phyloP scores from a whole-genome alignment of 2,329 filamentous ascomycete genomes.

The Scortechinia acanthostroma region DNA sequence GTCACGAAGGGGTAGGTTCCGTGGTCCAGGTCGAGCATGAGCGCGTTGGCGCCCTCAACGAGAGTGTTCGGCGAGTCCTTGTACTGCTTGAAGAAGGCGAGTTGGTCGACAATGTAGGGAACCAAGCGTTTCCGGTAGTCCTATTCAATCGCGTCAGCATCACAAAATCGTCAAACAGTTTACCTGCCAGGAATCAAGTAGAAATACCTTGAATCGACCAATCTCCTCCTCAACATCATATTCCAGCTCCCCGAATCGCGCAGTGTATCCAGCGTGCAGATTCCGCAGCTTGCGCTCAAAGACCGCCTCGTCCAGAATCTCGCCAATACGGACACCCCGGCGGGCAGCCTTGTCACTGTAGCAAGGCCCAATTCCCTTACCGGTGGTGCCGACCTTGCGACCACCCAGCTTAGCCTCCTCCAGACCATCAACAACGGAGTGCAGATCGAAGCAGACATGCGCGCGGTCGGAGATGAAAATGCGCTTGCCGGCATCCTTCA shows the following conservation, averaged over 20 bases:
- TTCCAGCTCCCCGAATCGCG: slow-evolving; percentile 45
- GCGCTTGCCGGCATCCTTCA: slow-evolving; percentile 42
- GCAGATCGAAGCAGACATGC: slow-evolving; percentile 56
- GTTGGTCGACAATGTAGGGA: slow-evolving; percentile 40
- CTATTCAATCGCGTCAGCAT: slow-evolving; percentile 5
- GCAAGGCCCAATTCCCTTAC: slow-evolving; percentile 44
- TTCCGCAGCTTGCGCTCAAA: slow-evolving; percentile 45
- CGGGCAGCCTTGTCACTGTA: slow-evolving; percentile 57
- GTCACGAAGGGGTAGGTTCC: slow-evolving; percentile 39
- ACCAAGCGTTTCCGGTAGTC: slow-evolving; percentile 32
- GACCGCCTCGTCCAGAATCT: slow-evolving; percentile 43
- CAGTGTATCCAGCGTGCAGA: slow-evolving; percentile 41
- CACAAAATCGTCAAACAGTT: background rate
- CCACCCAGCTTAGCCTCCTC: slow-evolving; percentile 44
- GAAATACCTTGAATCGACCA: slow-evolving; percentile 39
- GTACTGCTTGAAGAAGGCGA: slow-evolving; percentile 43
- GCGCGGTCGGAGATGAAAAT: slow-evolving; percentile 56
- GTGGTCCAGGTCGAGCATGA: slow-evolving; percentile 48
- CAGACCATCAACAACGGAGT: slow-evolving; percentile 59
- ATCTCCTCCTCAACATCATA: slow-evolving; percentile 57
- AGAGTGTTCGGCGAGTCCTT: slow-evolving; percentile 42
- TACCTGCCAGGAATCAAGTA: too few relatives aligned
- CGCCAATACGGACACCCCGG: slow-evolving; percentile 47
- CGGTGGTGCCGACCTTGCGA: slow-evolving; percentile 34
- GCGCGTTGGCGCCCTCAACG: slow-evolving; percentile 56